Conservation (phyloP, 2,329 filamentous ascomycete species). For the Tolypocladium capitatum region DNA sequence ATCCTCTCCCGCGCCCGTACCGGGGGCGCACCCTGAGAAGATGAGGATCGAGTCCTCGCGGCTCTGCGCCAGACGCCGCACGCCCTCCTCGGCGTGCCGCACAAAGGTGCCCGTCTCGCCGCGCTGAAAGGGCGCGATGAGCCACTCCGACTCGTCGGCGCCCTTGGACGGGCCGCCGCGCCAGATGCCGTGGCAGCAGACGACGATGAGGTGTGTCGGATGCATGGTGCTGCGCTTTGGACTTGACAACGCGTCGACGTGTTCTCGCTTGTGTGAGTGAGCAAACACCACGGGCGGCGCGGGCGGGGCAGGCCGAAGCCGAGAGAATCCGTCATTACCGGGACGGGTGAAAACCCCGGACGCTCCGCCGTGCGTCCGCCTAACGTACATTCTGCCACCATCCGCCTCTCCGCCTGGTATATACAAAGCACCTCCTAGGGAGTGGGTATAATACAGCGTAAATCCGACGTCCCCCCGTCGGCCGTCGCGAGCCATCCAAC, state of each 20-base stretch:
- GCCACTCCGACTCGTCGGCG: conserved; percentile 47
- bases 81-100: conserved; percentile 56
- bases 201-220: conserved; percentile 48
- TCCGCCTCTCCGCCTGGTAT: background rate
- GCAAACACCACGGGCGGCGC: too few species aligned
- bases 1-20: too few species aligned
- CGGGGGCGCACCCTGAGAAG: conserved; percentile 52
- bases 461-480: background rate
- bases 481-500: background rate
- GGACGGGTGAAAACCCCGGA: background rate
- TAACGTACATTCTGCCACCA: background rate
- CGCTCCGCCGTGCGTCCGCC: background rate
- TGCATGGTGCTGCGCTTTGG: conserved; percentile 1
- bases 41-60: conserved; percentile 37
- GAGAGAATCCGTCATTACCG: too few species aligned
- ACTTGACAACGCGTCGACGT: too few species aligned
- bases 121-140: conserved; percentile 64
- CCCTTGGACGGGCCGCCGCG: conserved; percentile 41
- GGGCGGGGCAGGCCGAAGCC: too few species aligned
- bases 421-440: background rate
- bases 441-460: background rate
- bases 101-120: conserved; percentile 71
- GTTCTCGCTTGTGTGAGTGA: too few species aligned
- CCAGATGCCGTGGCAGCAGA: conserved; percentile 80
- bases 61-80: conserved; percentile 36